Evolutionary conservation across 495 filamentous ascomycete genomes (phyloP), one percentile per base, ranked within the genome.

Genomic region (Trichoderma orchidacearum): DNA sequence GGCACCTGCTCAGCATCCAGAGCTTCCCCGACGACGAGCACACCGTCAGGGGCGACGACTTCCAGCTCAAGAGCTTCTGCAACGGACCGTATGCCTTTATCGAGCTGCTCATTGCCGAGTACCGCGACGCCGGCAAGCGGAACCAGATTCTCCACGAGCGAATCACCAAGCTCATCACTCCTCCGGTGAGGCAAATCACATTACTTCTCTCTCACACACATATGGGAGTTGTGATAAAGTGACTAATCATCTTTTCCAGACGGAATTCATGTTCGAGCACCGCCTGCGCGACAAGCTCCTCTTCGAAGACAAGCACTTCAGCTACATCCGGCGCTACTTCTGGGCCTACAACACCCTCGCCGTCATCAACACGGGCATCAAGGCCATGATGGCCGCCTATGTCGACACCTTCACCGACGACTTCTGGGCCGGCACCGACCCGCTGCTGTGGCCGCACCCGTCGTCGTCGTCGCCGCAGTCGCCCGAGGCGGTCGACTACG

Each of bases 311-410:
- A 60, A 67, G 17, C 54, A 72, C 23, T 81, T 78, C 59, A 80
- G 77, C 30, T 79, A 75, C 63, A 78, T 75, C 1, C 68, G 77
- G 5, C 71, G 75, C 25, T 81, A 82, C 61, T 81, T 82, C 61
- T 81, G 75, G 75, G 75, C 75, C 13, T 75, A 72, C 59, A 78
- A 80, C 59, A 79, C 78, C 1, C 66, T 81, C 5, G 76, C 72
- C 29, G 71, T 77, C 18, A 73, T 82, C 63, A 81, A 79, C 59
- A 73, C 80, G 27, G 72, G 67, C 55, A 82, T 82, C 62, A 73
- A 75, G 55, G 65, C 70, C 25, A 79, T 80, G 65, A 66, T 75
- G 7, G 61, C 68, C 34, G 67, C 75, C 27, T 80, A 75, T 62
- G 59, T 68, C 41, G 64, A 70, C 23, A 73, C 69, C 6, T 81